Evolutionary conservation across 2,329 filamentous ascomycete species (phyloP).

Genomic region (Fusarium chlamydosporum): DNA sequence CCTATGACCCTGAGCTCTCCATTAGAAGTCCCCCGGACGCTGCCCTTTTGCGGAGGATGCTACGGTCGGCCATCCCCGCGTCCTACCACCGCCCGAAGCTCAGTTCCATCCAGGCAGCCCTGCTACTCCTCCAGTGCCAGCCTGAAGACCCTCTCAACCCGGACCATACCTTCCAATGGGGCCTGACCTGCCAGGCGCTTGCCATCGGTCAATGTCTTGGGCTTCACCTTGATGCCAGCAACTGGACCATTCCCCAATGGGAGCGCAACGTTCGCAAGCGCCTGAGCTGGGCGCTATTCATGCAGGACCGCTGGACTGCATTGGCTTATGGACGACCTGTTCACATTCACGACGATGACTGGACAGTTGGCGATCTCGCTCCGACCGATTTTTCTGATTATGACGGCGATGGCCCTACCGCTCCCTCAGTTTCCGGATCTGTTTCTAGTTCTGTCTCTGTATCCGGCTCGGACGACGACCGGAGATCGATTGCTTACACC

Average conservation of each 20-base stretch:
- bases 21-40: constrained; percentile 49
- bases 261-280: constrained; percentile 70
- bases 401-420: constrained; percentile 35
- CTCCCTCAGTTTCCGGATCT: constrained; percentile 24
- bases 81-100: constrained; percentile 53
- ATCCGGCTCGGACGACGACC: constrained; percentile 48
- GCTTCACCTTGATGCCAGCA: constrained; percentile 67
- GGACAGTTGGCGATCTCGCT: constrained; percentile 49
- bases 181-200: constrained; percentile 62
- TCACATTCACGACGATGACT: constrained; percentile 53
- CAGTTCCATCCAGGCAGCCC: constrained; percentile 51
- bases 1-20: constrained; percentile 58
- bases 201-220: constrained; percentile 67
- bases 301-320: constrained; percentile 71
- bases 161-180: constrained; percentile 54
- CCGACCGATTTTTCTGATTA: constrained; percentile 55
- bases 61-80: constrained; percentile 47
- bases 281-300: constrained; percentile 71
- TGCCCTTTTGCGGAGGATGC: constrained; percentile 44
- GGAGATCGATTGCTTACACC: constrained; percentile 55
- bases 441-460: constrained; percentile 36
- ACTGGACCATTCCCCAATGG: constrained; percentile 70
- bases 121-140: constrained; percentile 51
- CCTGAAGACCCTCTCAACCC: constrained; percentile 55
- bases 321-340: constrained; percentile 51